Evolutionary conservation across 1,139 yeast genomes (phyloP).

Genomic region (Diutina siamensis): DNA sequence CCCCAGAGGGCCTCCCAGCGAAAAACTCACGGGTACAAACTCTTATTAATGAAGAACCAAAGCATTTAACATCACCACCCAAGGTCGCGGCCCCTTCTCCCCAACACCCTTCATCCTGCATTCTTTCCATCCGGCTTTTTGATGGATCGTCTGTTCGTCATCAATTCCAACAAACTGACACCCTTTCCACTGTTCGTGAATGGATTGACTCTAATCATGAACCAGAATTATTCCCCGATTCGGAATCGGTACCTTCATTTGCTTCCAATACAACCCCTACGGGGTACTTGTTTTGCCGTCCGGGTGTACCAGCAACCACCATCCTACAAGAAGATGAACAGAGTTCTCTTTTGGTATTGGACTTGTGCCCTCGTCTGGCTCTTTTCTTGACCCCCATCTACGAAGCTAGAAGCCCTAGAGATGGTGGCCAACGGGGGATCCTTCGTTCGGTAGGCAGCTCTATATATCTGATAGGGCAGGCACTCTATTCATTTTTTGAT

Average conservation of each 20-base stretch:
- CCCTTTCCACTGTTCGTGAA: slow-evolving; percentile 2
- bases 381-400: not conserved
- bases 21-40: not conserved
- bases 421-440: not conserved
- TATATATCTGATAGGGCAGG: not conserved
- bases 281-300: slow-evolving; percentile 3
- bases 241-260: slow-evolving; percentile 2
- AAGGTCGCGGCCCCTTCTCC: not conserved
- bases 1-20: not conserved
- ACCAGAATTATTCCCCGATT: not conserved
- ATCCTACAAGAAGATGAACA: not conserved
- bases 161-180: not conserved
- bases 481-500: slow-evolving; percentile 1
- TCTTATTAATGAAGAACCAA: not conserved
- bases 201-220: slow-evolving; percentile 1
- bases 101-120: no score
- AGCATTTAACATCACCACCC: not conserved
- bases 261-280: not conserved
- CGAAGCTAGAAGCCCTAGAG: not conserved
- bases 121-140: not conserved
- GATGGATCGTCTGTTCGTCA: not conserved
- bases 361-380: slow-evolving; percentile 4
- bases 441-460: slow-evolving; percentile 1
- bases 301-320: not conserved
- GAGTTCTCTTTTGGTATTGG: not conserved